Evolutionary conservation across 1,139 yeast genomes (phyloP), one percentile per base, ranked within the genome.

Genomic region (Lodderomyces oxycetoniae): DNA sequence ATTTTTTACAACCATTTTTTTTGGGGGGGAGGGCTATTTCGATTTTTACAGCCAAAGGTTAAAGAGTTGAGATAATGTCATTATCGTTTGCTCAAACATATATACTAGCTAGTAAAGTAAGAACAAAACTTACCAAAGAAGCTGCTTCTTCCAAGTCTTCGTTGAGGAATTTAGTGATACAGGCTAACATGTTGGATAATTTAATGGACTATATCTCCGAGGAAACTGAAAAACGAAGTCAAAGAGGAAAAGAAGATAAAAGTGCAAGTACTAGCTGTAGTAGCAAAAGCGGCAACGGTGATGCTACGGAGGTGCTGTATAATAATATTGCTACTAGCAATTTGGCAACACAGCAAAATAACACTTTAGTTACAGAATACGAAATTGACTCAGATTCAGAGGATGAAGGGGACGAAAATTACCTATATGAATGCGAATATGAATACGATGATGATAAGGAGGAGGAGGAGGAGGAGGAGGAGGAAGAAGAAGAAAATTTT

Each of bases 161-260:
- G 40, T 63, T 84, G 36, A 67, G 87, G 40, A 60, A 67, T 32
- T 66, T 84, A 31, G 89, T 84, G 3, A 71, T 78, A 22, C 93
- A 84, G 56, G 91, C 93, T 13, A 84, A 83, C 55, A 61, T 84
- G 63, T 66, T 84, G 40, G 94, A 84, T 50, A 67, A 67, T 43
- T 53, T 84, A 30, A 78, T 83, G 77, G 88, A 77, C 47, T 58
- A 58, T 41, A 65, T 67, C 23, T 46, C 59, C 10, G 49, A 48
- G 8, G 69, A 61, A 45, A 55, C 62, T 16, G 53, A 53, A 31
- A 60, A 55, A 41, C 48, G 61, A 44, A 34, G 39, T 5, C 20
- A 23, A 21, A 32, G 36, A 16, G 17, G 29, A 34, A 14, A 28
- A 30, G 16, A 17, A 31, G 12, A 11, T n/a, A 16, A 28, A 24